phyloP scores from a whole-genome alignment of 768 basidiomycete species.

The Auricularia sp. region DNA sequence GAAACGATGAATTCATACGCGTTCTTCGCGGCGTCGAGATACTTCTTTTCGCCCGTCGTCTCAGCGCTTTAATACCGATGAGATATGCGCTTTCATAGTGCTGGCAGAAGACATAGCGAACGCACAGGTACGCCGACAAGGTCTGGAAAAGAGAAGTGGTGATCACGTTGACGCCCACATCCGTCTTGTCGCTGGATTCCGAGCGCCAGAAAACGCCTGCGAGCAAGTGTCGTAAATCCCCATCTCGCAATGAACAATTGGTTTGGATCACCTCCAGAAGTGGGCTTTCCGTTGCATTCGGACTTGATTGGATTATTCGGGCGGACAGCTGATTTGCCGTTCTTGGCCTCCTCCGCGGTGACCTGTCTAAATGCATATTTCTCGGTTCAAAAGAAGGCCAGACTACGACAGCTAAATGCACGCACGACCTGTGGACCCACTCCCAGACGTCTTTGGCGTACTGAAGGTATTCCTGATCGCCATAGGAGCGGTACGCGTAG shows the following conservation, averaged over 20 bases:
- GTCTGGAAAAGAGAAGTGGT: background rate
- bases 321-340: slow-evolving; percentile 32
- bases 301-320: slow-evolving; percentile 26
- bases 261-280: slow-evolving; percentile 35
- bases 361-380: slow-evolving; percentile 25
- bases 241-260: background rate
- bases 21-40: slow-evolving; percentile 34
- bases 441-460: slow-evolving; percentile 16
- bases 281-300: slow-evolving; percentile 39
- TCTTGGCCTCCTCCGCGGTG: slow-evolving; percentile 28
- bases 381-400: background rate
- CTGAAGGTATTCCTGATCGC: slow-evolving; percentile 28
- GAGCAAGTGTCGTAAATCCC: background rate
- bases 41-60: slow-evolving; percentile 33
- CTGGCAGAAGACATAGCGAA: background rate
- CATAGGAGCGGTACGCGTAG: slow-evolving; percentile 39
- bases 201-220: slow-evolving; percentile 43
- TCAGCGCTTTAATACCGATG: slow-evolving; percentile 25
- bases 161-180: slow-evolving; percentile 41
- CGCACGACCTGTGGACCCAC: slow-evolving; percentile 37
- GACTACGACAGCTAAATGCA: background rate
- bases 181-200: slow-evolving; percentile 27
- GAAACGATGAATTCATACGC: slow-evolving; percentile 39
- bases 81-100: background rate
- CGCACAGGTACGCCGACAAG: background rate